A percentile compares a stretch with the other conserved stretches of the same genome.
Evolutionary conservation across 352 stramenopile species (phyloP).

Genomic region (Phytopythium delawarense): DNA sequence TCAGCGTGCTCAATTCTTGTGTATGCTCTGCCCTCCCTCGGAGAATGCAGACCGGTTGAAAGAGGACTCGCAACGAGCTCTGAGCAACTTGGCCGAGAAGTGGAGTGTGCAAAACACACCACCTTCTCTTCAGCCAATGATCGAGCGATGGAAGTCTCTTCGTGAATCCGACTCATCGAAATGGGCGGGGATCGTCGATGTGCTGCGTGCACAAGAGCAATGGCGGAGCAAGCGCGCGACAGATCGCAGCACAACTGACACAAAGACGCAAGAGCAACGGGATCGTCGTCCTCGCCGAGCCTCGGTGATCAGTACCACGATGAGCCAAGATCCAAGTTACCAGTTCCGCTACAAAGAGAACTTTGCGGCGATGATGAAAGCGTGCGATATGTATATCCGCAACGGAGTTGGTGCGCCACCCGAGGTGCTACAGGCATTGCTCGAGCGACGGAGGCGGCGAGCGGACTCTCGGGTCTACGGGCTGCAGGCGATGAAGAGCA

Average conservation of each 20-base stretch:
- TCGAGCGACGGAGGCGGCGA: constrained; percentile 69
- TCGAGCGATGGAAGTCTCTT: constrained; percentile 81
- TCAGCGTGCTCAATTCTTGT: constrained; percentile 71
- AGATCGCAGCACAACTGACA: neutral
- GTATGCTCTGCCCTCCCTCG: constrained; percentile 62
- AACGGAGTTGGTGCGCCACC: constrained; percentile 76
- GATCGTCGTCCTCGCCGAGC: constrained; percentile 1
- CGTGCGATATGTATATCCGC: constrained; percentile 85
- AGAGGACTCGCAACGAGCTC: constrained; percentile 61
- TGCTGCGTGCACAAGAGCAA: constrained; percentile 73
- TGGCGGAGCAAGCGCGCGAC: constrained; percentile 21
- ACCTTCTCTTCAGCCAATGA: constrained; percentile 80
- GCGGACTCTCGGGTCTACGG: constrained; percentile 76
- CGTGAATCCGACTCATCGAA: constrained; percentile 74
- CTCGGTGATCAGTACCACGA: neutral
- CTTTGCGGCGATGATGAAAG: constrained; percentile 80
- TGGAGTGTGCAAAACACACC: constrained; percentile 82
- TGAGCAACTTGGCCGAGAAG: constrained; percentile 84
- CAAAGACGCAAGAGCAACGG: neutral
- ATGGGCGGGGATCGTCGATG: constrained; percentile 83
- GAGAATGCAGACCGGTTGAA: constrained; percentile 63
- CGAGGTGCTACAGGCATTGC: constrained; percentile 60
- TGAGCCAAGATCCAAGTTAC: constrained; percentile 16
- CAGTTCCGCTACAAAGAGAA: constrained; percentile 53
- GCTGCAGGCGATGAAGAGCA: constrained; percentile 75